These are phyloP conservation scores for Pichia gijzeniarum DNA, from an alignment of 805 yeast genomes.

Conservation along the genomic window DNA sequence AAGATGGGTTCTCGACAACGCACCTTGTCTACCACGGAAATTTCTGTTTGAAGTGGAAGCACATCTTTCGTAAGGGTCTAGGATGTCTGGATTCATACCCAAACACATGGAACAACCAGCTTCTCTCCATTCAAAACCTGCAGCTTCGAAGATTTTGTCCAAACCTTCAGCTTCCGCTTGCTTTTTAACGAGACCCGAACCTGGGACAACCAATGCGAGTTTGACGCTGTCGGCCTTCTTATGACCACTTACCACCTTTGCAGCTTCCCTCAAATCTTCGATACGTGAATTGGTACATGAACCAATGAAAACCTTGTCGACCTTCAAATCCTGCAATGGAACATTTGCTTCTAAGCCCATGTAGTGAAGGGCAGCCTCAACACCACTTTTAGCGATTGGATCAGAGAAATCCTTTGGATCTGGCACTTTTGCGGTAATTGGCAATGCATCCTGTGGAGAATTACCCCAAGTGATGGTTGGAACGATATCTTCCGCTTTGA, in stretches of 20 bases:
- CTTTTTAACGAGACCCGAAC: slow-evolving; percentile 88
- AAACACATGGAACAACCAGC: slow-evolving; percentile 99
- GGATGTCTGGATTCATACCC: slow-evolving; percentile 98
- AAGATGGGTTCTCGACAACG: slow-evolving; percentile 88
- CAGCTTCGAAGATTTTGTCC: slow-evolving; percentile 81
- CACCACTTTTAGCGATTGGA: slow-evolving; percentile 71
- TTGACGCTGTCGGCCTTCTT: slow-evolving; percentile 76
- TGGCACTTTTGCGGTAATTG: slow-evolving; percentile 86
- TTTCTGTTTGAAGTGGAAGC: slow-evolving; percentile 98
- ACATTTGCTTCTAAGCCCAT: slow-evolving; percentile 87
- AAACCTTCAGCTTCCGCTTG: slow-evolving; percentile 96
- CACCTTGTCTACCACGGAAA: slow-evolving; percentile 99
- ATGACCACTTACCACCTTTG: slow-evolving; percentile 85
- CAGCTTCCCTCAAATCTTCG: slow-evolving; percentile 95
- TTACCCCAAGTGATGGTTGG: slow-evolving; percentile 99
- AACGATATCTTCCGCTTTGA: slow-evolving; percentile 76
- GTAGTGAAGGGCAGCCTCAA: slow-evolving; percentile 86
- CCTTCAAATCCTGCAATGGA: slow-evolving; percentile 62
- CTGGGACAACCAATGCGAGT: slow-evolving; percentile 90
- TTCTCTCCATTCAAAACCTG: slow-evolving; percentile 98
- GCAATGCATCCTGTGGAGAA: slow-evolving; percentile 97
- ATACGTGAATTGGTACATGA: slow-evolving; percentile 97
- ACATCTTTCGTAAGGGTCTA: slow-evolving; percentile 93
- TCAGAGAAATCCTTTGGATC: slow-evolving; percentile 73
- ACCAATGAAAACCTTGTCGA: slow-evolving; percentile 96